phyloP scores from a whole-genome alignment of 2,329 filamentous ascomycete species.

The Hypoxylon sp. region DNA sequence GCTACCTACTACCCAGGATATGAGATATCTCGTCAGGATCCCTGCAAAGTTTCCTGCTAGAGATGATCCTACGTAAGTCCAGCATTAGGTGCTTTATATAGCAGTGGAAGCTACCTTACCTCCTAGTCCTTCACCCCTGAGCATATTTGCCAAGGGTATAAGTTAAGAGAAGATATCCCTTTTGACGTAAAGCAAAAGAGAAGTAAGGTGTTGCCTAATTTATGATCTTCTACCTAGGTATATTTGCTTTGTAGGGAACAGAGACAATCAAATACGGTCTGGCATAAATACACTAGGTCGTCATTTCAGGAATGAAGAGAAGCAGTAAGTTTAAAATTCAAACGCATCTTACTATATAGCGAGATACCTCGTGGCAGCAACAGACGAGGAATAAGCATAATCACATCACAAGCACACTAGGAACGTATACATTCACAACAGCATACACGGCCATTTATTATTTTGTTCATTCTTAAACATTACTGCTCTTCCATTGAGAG shows the following conservation, averaged over 20 bases:
- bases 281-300: neutral
- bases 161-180: too few relatives aligned
- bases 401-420: neutral
- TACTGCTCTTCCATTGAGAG: conserved; percentile 21
- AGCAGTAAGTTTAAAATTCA: neutral
- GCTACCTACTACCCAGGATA: too few relatives aligned
- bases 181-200: too few relatives aligned
- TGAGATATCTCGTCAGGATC: too few relatives aligned
- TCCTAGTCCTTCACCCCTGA: too few relatives aligned
- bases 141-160: too few relatives aligned
- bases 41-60: too few relatives aligned
- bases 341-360: neutral
- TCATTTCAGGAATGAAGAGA: neutral
- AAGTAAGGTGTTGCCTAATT: too few relatives aligned
- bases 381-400: neutral
- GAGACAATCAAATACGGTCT: neutral
- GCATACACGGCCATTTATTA: neutral
- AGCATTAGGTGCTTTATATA: too few relatives aligned
- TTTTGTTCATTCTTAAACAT: conserved; percentile 24
- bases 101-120: too few relatives aligned
- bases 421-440: conserved; percentile 9
- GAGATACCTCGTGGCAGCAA: neutral
- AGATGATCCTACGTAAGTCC: too few relatives aligned
- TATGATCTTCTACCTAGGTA: too few relatives aligned
- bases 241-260: neutral